Conservation (phyloP, 176 grass and related monocot genomes). For the Canna indica region DNA sequence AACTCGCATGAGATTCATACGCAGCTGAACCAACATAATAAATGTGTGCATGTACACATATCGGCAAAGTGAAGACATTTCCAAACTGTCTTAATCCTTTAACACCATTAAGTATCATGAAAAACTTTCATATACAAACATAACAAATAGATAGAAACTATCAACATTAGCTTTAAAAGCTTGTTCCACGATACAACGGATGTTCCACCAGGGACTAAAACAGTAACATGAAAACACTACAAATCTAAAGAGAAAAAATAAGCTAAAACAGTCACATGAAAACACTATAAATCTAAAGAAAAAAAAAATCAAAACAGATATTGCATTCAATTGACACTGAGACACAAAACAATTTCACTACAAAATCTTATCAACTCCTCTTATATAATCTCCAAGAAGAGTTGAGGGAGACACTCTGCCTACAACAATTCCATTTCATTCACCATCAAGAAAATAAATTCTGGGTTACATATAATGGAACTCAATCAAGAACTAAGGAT, state of each 20-base stretch:
- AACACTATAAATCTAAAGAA: not conserved
- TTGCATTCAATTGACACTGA: not conserved
- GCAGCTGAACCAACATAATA: not conserved
- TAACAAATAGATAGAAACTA: too few species aligned
- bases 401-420: not conserved
- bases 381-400: not conserved
- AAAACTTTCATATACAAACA: not conserved
- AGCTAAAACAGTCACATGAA: too few species aligned
- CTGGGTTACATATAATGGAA: not conserved
- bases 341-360: not conserved
- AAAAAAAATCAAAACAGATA: not conserved
- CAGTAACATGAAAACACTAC: too few species aligned
- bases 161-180: too few species aligned
- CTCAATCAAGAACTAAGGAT: not conserved
- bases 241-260: too few species aligned
- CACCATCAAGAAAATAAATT: not conserved
- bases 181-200: too few species aligned
- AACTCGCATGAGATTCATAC: not conserved
- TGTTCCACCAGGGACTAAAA: too few species aligned
- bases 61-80: not conserved
- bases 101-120: not conserved
- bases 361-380: not conserved
- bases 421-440: not conserved
- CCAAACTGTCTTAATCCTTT: not conserved
- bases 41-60: not conserved